phyloP scores from a whole-genome alignment of 2,329 filamentous ascomycete genomes.

The Fusarium aywerte region DNA sequence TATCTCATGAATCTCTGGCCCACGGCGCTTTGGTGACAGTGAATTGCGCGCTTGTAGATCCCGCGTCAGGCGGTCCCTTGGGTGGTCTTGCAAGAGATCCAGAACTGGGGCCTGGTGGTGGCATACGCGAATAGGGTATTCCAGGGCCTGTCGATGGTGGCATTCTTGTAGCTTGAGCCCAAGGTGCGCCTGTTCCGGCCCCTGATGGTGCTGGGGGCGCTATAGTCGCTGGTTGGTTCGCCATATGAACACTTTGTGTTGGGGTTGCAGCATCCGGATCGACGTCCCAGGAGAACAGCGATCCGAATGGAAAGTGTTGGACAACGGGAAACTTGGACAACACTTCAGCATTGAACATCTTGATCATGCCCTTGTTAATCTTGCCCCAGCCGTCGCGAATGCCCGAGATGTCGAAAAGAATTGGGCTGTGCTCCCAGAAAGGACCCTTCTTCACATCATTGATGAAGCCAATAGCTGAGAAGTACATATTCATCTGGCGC shows the following conservation, averaged over 20 bases:
- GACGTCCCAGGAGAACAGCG: slow-evolving; percentile 79
- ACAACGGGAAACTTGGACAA: slow-evolving; percentile 97
- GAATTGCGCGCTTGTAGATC: slow-evolving; percentile 54
- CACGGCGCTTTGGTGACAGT: slow-evolving; percentile 60
- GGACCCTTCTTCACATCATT: slow-evolving; percentile 96
- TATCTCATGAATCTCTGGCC: slow-evolving; percentile 50
- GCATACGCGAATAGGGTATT: slow-evolving; percentile 54
- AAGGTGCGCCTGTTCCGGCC: slow-evolving; percentile 57
- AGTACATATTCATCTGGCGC: slow-evolving; percentile 83
- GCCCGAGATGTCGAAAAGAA: slow-evolving; percentile 93
- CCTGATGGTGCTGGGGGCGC: slow-evolving; percentile 34
- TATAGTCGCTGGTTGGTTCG: slow-evolving; percentile 61
- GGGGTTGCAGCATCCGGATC: slow-evolving; percentile 69
- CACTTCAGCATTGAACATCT: slow-evolving; percentile 99
- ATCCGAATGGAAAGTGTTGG: slow-evolving; percentile 92
- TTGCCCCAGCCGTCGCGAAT: slow-evolving; percentile 96
- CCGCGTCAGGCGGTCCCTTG: slow-evolving; percentile 36
- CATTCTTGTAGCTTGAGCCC: slow-evolving; percentile 57
- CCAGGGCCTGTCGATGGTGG: slow-evolving; percentile 50
- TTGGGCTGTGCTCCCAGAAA: slow-evolving; percentile 97
- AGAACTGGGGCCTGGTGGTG: slow-evolving; percentile 46
- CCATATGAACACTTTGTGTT: slow-evolving; percentile 65
- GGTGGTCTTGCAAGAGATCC: slow-evolving; percentile 43
- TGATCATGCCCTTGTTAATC: slow-evolving; percentile 99
- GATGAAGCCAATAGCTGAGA: slow-evolving; percentile 95